A percentile compares a stretch with the other conserved stretches of the same genome.
Evolutionary conservation across 495 filamentous ascomycete genomes (phyloP).

Genomic region (Aspergillus biplanus): DNA sequence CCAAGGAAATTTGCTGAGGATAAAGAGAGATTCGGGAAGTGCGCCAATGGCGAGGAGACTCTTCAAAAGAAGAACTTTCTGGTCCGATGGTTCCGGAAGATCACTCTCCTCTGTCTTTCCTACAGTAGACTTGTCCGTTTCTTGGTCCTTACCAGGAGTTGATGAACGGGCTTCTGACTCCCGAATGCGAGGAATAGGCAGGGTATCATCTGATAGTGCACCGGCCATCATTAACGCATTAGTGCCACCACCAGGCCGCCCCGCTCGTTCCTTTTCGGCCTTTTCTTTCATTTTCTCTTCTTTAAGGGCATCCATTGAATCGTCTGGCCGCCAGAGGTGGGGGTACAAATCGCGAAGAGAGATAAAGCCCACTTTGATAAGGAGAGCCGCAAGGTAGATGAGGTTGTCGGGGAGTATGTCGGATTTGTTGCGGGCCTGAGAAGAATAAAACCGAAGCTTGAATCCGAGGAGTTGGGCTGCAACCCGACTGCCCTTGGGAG

Average conservation of each 20-base stretch:
- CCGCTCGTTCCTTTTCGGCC: constrained; percentile 71
- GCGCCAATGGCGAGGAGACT: constrained; percentile 90
- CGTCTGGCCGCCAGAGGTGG: constrained; percentile 86
- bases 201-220: constrained; percentile 81
- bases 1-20: constrained; percentile 91
- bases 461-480: constrained; percentile 96
- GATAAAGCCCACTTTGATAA: constrained; percentile 98
- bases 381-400: constrained; percentile 82
- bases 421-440: constrained; percentile 64
- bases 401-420: constrained; percentile 87
- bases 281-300: constrained; percentile 74
- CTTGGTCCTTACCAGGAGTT: constrained; percentile 54
- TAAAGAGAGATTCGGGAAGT: constrained; percentile 88
- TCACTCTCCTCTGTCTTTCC: constrained; percentile 58
- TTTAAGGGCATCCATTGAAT: constrained; percentile 73
- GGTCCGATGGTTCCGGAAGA: constrained; percentile 81
- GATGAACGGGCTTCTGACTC: constrained; percentile 47
- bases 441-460: constrained; percentile 94
- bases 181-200: constrained; percentile 52
- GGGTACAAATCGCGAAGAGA: constrained; percentile 92
- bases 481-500: constrained; percentile 82
- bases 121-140: constrained; percentile 51
- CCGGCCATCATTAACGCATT: constrained; percentile 94
- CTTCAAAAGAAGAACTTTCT: constrained; percentile 82
- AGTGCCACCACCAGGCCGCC: constrained; percentile 62